Evolutionary conservation across 1,284 basidiomycete species (phyloP), one percentile per base, ranked within the genome.

Genomic region (Sporisorium scitamineum): DNA sequence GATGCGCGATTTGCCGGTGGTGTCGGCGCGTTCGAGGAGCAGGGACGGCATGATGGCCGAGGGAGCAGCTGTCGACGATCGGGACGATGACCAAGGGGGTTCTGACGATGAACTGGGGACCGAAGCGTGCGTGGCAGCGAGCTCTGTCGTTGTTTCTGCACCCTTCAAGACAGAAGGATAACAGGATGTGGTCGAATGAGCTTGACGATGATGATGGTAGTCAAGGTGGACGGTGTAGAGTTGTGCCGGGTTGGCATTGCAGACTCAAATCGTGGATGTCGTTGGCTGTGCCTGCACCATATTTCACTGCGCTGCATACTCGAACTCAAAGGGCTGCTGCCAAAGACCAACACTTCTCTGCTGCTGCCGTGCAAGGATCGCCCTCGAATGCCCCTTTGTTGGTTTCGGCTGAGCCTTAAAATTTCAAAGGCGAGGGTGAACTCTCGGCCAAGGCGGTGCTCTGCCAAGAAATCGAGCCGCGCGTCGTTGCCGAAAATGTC

Each of bases 1-100:
- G 27, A 82, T 72, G 27, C 77, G 73, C 5, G 63, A 55, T 41
- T 57, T 34, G 22, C 54, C 61, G 13, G 48, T 53, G 4, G 60
- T 14, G 29, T 44, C 26, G n/a, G 39, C 39, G 8, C 67, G 45
- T 32, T 67, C 57, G 20, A 70, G 32, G 20, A 70, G 32, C 1
- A 71, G 67, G 4, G 32, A 44, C 3, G 65, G 65, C 66, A 74
- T 69, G 42, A 31, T 53, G 2, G 22, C n/a, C 5, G 10, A 4
- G 16, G 18, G n/a, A 5, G 11, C 37, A 5, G 37, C 37, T 16
- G 37, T 39, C 37, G 16, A 11, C 37, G 37, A n/a, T 39, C 37
- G 16, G 34, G 51, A 27, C 20, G 47, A 14, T 27, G 5, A 11
- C n/a, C n/a, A n/a, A n/a, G n/a, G n/a, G n/a, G n/a, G n/a, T n/a